A percentile compares a stretch with the other conserved stretches of the same genome.
Conservation (phyloP, 176 grass and related monocot genomes). For the Aegilops umbellulata region DNA sequence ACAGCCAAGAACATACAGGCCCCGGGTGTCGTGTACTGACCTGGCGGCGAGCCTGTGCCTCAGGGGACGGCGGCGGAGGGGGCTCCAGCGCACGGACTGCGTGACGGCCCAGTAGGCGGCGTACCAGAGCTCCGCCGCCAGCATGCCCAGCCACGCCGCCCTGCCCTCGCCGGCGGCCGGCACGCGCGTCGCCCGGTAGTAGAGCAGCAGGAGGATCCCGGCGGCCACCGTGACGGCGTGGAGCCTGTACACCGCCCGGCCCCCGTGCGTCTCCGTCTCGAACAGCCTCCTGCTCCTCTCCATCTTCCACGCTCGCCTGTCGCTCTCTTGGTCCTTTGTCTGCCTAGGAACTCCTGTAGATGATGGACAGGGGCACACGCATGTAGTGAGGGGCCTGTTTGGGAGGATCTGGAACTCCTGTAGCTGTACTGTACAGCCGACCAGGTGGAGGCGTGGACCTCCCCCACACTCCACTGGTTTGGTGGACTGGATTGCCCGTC, state of each 20-base stretch:
- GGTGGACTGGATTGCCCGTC: too few species aligned
- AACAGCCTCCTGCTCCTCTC: constrained; percentile 31
- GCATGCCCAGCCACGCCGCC: constrained; percentile 65
- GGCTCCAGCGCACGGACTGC: constrained; percentile 63
- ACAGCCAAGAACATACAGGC: too few species aligned
- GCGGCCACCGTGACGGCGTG: constrained; percentile 43
- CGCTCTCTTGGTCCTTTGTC: not conserved
- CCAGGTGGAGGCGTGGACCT: too few species aligned
- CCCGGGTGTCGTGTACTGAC: not conserved
- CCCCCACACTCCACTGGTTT: too few species aligned
- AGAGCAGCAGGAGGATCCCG: constrained; percentile 55
- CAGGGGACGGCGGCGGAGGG: constrained; percentile 52
- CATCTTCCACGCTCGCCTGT: not conserved
- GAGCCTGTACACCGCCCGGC: constrained; percentile 40
- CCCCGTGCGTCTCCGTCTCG: constrained; percentile 35
- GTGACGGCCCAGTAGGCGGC: constrained; percentile 68
- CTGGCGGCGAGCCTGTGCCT: constrained; percentile 42
- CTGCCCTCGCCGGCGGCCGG: constrained; percentile 33
- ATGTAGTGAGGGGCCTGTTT: too few species aligned
- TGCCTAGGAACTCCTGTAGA: not conserved
- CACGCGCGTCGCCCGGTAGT: constrained; percentile 47
- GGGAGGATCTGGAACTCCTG: too few species aligned
- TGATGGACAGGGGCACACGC: not conserved
- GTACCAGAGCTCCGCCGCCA: constrained; percentile 76
- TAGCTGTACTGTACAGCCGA: too few species aligned